Conservation (phyloP, 1,139 yeast genomes). For the Debaryomyces udenii region DNA sequence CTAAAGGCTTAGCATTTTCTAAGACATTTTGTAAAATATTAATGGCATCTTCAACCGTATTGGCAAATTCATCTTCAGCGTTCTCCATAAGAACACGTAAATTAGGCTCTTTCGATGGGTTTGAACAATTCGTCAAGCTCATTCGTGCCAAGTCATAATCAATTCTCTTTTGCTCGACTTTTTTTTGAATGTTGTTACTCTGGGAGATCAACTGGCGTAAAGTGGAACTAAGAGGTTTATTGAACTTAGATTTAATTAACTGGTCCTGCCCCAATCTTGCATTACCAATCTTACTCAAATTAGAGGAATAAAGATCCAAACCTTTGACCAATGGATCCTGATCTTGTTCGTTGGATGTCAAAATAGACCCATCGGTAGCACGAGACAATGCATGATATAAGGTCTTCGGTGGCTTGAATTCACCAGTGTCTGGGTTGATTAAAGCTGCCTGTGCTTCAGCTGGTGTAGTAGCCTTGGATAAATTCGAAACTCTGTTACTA, state of each 20-base stretch:
- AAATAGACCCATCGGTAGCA: conserved; percentile 62
- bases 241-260: conserved; percentile 69
- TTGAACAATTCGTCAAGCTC: conserved; percentile 62
- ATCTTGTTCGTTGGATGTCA: conserved; percentile 52
- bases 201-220: conserved; percentile 65
- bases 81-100: conserved; percentile 79
- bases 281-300: conserved; percentile 69
- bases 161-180: conserved; percentile 78
- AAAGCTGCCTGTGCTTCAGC: conserved; percentile 83
- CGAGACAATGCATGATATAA: conserved; percentile 82
- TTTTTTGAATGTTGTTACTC: conserved; percentile 71
- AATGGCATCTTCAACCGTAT: conserved; percentile 88
- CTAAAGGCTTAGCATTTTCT: conserved; percentile 71
- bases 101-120: conserved; percentile 75
- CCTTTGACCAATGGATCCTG: conserved; percentile 48
- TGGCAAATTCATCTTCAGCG: conserved; percentile 89
- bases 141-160: conserved; percentile 81
- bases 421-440: conserved; percentile 55
- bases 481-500: conserved; percentile 64
- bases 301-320: conserved; percentile 47
- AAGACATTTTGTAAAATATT: conserved; percentile 81
- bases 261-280: conserved; percentile 85
- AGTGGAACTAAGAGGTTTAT: conserved; percentile 65
- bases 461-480: conserved; percentile 76
- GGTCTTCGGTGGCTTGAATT: conserved; percentile 73